Percentiles rank a stretch among this genome's conserved stretches.
These are phyloP conservation scores for Amauroascus niger DNA, from an alignment of 2,329 filamentous ascomycete species.

Conservation along the genomic window DNA sequence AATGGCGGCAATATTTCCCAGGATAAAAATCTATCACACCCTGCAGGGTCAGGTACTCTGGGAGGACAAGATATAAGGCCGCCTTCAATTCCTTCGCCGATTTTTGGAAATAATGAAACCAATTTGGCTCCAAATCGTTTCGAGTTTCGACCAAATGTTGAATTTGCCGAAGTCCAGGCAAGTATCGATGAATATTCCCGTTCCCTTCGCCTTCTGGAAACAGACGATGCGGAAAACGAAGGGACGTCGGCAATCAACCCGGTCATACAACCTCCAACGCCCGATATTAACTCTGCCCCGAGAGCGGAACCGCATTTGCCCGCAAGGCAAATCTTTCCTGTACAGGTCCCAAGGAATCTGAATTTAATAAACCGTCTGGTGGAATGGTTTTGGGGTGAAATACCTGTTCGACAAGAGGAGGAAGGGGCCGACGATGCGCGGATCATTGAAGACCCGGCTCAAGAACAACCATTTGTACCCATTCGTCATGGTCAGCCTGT, in stretches of 20 bases:
- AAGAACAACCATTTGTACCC: constrained; percentile 53
- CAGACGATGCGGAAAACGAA: not conserved
- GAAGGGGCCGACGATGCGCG: constrained; percentile 42
- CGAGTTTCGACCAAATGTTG: constrained; percentile 6
- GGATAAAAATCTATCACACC: not conserved
- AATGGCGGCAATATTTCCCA: not conserved
- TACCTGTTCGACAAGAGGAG: constrained; percentile 31
- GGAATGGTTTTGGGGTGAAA: constrained; percentile 41
- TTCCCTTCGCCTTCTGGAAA: not conserved
- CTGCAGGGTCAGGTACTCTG: not conserved
- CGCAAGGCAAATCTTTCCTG: not conserved
- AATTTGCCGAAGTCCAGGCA: not conserved
- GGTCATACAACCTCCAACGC: not conserved
- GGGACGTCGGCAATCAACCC: not conserved
- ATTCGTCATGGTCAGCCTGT: constrained; percentile 37
- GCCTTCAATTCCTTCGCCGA: not conserved
- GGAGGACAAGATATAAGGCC: not conserved
- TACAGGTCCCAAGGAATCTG: not conserved
- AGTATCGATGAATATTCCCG: not conserved
- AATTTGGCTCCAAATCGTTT: constrained; percentile 2
- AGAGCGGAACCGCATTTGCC: not conserved
- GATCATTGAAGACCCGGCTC: constrained; percentile 48
- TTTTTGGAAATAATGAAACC: constrained; percentile 6
- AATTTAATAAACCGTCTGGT: constrained; percentile 19
- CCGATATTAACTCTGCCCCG: not conserved